Base-by-base conservation (phyloP, 202 grass and related monocot species). In the Panicum hallii region DNA sequence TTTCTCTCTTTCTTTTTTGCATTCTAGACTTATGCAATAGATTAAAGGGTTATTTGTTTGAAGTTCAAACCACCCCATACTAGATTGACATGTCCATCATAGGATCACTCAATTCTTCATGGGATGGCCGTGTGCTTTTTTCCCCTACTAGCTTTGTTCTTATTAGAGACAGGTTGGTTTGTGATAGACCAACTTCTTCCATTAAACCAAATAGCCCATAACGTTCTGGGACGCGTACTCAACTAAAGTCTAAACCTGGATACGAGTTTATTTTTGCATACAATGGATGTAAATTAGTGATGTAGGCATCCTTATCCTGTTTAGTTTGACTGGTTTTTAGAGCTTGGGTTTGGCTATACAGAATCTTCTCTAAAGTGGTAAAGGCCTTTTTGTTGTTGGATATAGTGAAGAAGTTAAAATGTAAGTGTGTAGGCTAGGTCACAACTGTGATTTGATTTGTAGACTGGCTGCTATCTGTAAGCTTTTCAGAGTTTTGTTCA, bases 301-400 rank as follows among this genome's bases (percentile, higher is more conserved):
- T 23, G 8, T 43, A 46, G 81, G 2, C 36, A 40, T 30, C 13
- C 8, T 74, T 15, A 52, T 30, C 46, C 48, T 40, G 22, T 48
- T 64, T 74, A 41, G 20, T 64, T 83, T 83, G 44, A 50, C 20
- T 12, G 57, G 32, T 74, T 83, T 41, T 42, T 40, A 52, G 63
- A 74, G 42, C 43, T 11, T 50, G 30, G 19, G 9, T 48, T 48
- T 73, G 30, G 19, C 72, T 46, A 13, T 72, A 60, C 53, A 1
- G n/a, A 72, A 62, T 46, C 44, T 50, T n/a, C 36, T 52, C 20
- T 50, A 42, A 49, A 10, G 32, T 14, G 2, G 43, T 38, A 36
- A 45, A 61, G 10, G 26, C 6, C n/a, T 43, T 73, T 73, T 61
- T 61, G 41, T 72, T 28, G 41, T 72, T 70, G 42, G 26, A 72